phyloP scores from a whole-genome alignment of 768 basidiomycete genomes.

The Pisolithus marmoratus region DNA sequence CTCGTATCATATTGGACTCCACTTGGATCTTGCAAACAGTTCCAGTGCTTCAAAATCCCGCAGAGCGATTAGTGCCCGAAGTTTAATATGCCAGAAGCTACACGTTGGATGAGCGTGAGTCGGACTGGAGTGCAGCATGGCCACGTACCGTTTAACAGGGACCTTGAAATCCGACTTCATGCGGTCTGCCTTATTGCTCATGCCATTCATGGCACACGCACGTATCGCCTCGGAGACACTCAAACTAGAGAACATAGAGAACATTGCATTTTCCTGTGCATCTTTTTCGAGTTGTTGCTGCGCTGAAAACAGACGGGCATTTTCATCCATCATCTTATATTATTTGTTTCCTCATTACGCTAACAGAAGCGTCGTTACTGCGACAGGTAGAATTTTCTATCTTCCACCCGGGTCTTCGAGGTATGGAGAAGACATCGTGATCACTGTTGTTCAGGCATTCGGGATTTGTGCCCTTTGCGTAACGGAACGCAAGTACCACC shows the following conservation, averaged over 20 bases:
- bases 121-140: background rate
- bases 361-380: constrained; percentile 41
- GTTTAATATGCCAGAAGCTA: constrained; percentile 92
- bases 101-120: background rate
- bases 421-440: constrained; percentile 58
- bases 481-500: background rate
- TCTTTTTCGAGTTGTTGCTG: constrained; percentile 92
- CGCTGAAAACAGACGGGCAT: constrained; percentile 57
- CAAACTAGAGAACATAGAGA: constrained; percentile 79
- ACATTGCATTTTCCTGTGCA: constrained; percentile 64
- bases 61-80: constrained; percentile 72
- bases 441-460: constrained; percentile 68
- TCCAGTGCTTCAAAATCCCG: constrained; percentile 87
- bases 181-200: constrained; percentile 86
- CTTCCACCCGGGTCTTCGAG: constrained; percentile 55
- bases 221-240: constrained; percentile 87
- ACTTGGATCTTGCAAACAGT: constrained; percentile 75
- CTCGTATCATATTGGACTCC: constrained; percentile 95
- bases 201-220: constrained; percentile 66
- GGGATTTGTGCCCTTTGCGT: background rate
- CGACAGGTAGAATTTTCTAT: constrained; percentile 60
- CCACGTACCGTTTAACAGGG: constrained; percentile 80
- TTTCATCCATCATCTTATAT: constrained; percentile 90
- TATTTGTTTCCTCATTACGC: background rate
- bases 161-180: constrained; percentile 88